phyloP scores from a whole-genome alignment of 2,329 filamentous ascomycete genomes.

The Hymenoscyphus scutula region DNA sequence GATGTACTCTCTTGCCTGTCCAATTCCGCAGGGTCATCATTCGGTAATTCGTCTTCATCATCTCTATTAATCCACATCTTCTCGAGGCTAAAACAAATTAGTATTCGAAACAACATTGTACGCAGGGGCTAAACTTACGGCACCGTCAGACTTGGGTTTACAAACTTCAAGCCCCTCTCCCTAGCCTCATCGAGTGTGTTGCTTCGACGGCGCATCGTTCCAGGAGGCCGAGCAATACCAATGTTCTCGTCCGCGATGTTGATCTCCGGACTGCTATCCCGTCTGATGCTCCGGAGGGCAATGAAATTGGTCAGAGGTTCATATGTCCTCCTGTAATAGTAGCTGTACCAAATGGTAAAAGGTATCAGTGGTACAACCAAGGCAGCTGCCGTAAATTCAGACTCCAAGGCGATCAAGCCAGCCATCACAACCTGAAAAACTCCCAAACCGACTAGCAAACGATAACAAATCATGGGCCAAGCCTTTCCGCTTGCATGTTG shows the following conservation, averaged over 20 bases:
- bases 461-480: constrained; percentile 96
- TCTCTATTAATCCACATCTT: constrained; percentile 60
- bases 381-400: constrained; percentile 69
- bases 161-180: constrained; percentile 67
- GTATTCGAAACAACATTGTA: constrained; percentile 7
- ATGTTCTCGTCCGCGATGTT: constrained; percentile 44
- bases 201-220: constrained; percentile 27
- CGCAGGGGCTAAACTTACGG: constrained; percentile 51
- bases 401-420: constrained; percentile 74
- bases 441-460: constrained; percentile 79
- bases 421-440: constrained; percentile 91
- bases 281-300: constrained; percentile 78
- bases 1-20: constrained; percentile 39
- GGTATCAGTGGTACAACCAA: constrained; percentile 74
- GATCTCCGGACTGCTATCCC: constrained; percentile 51
- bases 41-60: constrained; percentile 20
- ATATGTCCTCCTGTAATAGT: constrained; percentile 77
- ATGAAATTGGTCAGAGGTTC: constrained; percentile 91
- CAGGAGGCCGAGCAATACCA: constrained; percentile 27
- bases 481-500: constrained; percentile 90
- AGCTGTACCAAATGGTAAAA: constrained; percentile 84
- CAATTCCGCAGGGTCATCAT: constrained; percentile 15
- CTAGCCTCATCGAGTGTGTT: constrained; percentile 71
- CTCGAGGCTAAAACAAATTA: constrained; percentile 50
- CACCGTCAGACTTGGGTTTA: constrained; percentile 71